Evolutionary conservation across 1,284 basidiomycete genomes (phyloP).

Genomic region (Stereum hirsutum): DNA sequence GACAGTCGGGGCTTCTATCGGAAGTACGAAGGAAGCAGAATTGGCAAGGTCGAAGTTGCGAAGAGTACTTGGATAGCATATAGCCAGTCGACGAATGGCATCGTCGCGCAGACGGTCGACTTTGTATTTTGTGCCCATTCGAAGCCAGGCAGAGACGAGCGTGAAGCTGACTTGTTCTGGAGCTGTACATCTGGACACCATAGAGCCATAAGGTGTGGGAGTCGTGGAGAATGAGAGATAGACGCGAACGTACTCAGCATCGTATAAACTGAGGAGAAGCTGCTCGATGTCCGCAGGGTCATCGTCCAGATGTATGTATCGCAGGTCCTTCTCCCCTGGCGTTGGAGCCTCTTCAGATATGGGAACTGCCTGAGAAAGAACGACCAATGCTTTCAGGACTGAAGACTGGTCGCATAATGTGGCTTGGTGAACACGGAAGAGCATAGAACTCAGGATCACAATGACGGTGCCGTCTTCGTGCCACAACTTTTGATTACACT

Average conservation of each 20-base stretch:
- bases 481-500: too few relatives aligned
- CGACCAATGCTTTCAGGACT: slow-evolving; percentile 4
- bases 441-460: slow-evolving; percentile 2
- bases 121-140: slow-evolving; percentile 9
- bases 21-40: not conserved
- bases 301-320: slow-evolving; percentile 1
- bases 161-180: not conserved
- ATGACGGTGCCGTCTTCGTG: slow-evolving; percentile 8
- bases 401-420: slow-evolving; percentile 1
- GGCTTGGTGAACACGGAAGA: slow-evolving; percentile 4
- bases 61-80: slow-evolving; percentile 2
- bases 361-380: too few relatives aligned
- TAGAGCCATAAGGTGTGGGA: not conserved
- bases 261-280: slow-evolving; percentile 1
- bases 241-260: not conserved
- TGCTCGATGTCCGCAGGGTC: not conserved
- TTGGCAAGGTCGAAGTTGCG: not conserved
- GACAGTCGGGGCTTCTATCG: not conserved
- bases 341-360: too few relatives aligned
- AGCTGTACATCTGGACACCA: not conserved
- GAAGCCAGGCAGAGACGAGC: slow-evolving; percentile 3
- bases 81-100: slow-evolving; percentile 4
- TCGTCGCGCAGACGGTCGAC: slow-evolving; percentile 2
- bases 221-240: not conserved
- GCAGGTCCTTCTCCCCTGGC: not conserved